Evolutionary conservation across 768 basidiomycete genomes (phyloP), one percentile per base, ranked within the genome.

Genomic region (Lactarius tabidus): DNA sequence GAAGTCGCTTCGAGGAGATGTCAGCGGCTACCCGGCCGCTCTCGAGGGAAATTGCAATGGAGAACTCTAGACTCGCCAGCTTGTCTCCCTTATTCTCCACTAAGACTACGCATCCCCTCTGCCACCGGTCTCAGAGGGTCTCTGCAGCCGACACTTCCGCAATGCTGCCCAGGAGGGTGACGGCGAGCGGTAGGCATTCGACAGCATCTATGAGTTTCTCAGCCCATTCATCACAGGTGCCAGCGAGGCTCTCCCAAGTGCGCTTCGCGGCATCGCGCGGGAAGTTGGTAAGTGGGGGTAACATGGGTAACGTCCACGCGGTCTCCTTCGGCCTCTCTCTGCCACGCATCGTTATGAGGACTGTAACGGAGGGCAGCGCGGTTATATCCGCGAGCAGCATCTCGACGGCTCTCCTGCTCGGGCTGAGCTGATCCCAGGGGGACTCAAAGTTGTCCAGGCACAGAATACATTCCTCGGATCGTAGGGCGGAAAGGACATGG

Each of bases 361-460:
- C 66, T 15, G 57, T 64, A 17, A 67, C 66, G 31, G 63, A 67
- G 33, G 57, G 26, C 15, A 67, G 39, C 31, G 55, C 63, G 2
- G 66, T 67, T 39, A 67, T 56, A 20, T 29, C 43, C 7, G 62
- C 53, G 18, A 67, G 63, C 20, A 67, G 33, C 23, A 33, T 39
- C 45, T 67, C 66, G n/a, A 67, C 63, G 28, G 66, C 66, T n/a
- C 17, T 39, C 23, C 18, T 66, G 20, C 23, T 26, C 8, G 60
- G 29, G 20, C 51, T 57, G 9, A 59, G 64, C 51, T 70, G 67
- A 62, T 77, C 72, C 78, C 77, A 78, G 6, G 76, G 72, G 7
- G 78, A 77, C 70, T 80, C 79, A 59, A 80, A 78, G 60, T 79
- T 77, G 60, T 80, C 78, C 10, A 80, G 69, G 26, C 79, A 63